These are phyloP conservation scores for Boletellus ananiceps DNA, from an alignment of 768 basidiomycete species.

Conservation along the genomic window DNA sequence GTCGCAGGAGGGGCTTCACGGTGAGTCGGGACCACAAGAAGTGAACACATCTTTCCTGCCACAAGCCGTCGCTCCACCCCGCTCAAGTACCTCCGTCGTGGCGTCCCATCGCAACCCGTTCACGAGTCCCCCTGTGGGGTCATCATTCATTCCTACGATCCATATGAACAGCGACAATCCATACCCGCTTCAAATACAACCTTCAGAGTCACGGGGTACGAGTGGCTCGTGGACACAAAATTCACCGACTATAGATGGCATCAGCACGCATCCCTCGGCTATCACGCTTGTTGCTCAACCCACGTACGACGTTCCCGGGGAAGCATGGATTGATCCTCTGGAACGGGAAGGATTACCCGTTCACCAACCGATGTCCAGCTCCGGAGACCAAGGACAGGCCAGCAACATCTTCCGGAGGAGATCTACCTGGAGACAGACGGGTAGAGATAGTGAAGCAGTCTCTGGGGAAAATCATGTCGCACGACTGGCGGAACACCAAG, in stretches of 20 bases:
- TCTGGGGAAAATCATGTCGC: slow-evolving; percentile 22
- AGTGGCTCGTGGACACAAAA: slow-evolving; percentile 5
- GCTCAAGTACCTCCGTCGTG: not conserved
- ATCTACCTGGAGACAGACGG: slow-evolving; percentile 13
- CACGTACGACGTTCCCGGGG: slow-evolving; percentile 43
- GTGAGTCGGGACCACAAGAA: not conserved
- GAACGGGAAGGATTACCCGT: slow-evolving; percentile 63
- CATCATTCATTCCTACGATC: not conserved
- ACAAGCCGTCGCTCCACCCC: slow-evolving; percentile 12
- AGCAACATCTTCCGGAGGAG: slow-evolving; percentile 12
- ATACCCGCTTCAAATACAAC: slow-evolving; percentile 12
- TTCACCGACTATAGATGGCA: slow-evolving; percentile 5
- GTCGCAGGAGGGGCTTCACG: slow-evolving; percentile 16
- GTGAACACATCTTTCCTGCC: slow-evolving; percentile 3
- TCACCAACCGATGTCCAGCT: slow-evolving; percentile 26
- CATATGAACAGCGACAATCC: slow-evolving; percentile 16
- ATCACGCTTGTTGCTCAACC: slow-evolving; percentile 20
- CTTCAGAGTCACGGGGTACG: slow-evolving; percentile 5
- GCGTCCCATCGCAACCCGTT: slow-evolving; percentile 4
- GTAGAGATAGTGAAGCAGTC: not conserved
- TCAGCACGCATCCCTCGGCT: slow-evolving; percentile 3
- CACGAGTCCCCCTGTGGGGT: not conserved
- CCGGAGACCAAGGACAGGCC: not conserved
- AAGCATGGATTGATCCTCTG: slow-evolving; percentile 53
- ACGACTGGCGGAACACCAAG: slow-evolving; percentile 31